Evolutionary conservation across 2,329 filamentous ascomycete genomes (phyloP).

Genomic region (Aureobasidium sp.): DNA sequence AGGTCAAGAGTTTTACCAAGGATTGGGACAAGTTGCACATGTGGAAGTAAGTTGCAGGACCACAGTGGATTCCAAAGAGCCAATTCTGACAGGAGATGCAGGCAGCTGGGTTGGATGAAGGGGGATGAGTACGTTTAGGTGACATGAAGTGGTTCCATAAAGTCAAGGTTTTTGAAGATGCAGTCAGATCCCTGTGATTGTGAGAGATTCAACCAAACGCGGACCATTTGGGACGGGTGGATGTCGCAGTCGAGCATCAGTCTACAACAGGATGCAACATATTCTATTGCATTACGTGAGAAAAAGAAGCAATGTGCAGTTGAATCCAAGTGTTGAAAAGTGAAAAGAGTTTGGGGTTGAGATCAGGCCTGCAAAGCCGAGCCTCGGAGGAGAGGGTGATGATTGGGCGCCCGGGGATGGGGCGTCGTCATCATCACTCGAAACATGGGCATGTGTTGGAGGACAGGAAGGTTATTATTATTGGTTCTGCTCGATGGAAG

Average conservation of each 20-base stretch:
- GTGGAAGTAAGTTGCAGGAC: constrained; percentile 9
- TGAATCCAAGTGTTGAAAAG: constrained; percentile 7
- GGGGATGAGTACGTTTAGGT: constrained; percentile 15
- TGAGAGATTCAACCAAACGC: too few species aligned
- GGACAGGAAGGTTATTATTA: too few species aligned
- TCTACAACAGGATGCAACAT: too few species aligned
- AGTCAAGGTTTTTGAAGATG: too few species aligned
- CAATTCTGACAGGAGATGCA: neutral
- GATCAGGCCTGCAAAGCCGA: neutral
- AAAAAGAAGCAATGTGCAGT: too few species aligned
- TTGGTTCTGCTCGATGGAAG: too few species aligned
- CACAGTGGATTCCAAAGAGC: neutral
- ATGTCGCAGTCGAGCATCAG: too few species aligned
- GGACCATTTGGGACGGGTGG: too few species aligned
- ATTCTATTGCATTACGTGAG: constrained; percentile 10
- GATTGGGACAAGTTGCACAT: constrained; percentile 30
- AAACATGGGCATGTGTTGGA: too few species aligned
- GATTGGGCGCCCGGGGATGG: neutral
- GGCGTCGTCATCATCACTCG: neutral
- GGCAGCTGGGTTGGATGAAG: constrained; percentile 19
- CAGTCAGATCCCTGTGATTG: too few species aligned
- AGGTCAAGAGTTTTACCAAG: constrained; percentile 33
- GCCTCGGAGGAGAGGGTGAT: neutral
- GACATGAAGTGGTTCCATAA: neutral
- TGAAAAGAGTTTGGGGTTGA: neutral